Base-by-base conservation (phyloP, 2,329 filamentous ascomycete species). In the Drechslerella dactyloides region DNA sequence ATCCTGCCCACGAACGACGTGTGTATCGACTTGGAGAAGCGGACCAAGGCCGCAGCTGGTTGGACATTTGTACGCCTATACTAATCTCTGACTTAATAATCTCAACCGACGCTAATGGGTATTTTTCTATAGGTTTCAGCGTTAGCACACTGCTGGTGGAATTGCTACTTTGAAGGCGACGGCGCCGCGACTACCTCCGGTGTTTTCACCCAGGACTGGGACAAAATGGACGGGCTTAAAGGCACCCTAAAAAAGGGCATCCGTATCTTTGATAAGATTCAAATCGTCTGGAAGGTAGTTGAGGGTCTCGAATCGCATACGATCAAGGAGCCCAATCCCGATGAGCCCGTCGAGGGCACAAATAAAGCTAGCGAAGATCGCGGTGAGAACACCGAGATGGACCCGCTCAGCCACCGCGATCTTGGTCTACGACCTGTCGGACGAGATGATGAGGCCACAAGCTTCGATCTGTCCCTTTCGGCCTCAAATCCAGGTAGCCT, bases 131-230 rank as follows among this genome's bases (percentile, higher is more conserved):
- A 73, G 69, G 61, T 73, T 2, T 96, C 93, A 0, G 88, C 93
- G 0, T 88, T 97, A 8, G 93, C 93, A 0, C 93, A 97, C 77
- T 90, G 96, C 15, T 99, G 94, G 94, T 96, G 97, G 83, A 99
- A 99, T 77, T 83, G 88, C 1, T 97, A 88, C 80, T 97, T 97
- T 76, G 94, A 97, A 80, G 92, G 93, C 50, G 90, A 90, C 23
- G 81, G 83, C 15, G 83, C 90, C 0, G 84, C 89, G 54, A 84
- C 58, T 15, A 70, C 88, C 48, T 90, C 85, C 8, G 93, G 88
- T 8, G 83, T 89, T 5, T 90, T 90, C 77, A 85, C 88, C 73
- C 86, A 87, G 24, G 84, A 86, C n/a, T 91, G 88, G 87, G 87
- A 90, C 17, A 84, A 84, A 19, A 90, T 99, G 86, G 94, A 99